Conservation (phyloP, 1,139 yeast genomes). For the Scheffersomyces quercinus region DNA sequence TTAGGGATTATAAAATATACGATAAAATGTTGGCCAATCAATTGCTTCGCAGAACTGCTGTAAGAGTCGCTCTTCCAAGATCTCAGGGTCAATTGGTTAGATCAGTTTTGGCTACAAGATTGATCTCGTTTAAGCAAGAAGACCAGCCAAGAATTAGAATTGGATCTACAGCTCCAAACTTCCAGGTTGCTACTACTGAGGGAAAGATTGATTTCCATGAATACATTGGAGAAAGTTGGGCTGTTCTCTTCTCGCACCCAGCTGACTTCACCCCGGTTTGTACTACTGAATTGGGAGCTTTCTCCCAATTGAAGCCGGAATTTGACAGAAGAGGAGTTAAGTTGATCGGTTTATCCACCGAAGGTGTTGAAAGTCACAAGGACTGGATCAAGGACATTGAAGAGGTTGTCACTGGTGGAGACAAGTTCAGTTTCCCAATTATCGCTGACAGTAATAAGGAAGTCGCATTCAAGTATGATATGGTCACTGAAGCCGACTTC, state of each 20-base stretch:
- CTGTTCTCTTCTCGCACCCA: constrained; percentile 84
- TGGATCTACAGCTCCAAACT: constrained; percentile 81
- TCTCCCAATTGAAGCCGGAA: constrained; percentile 81
- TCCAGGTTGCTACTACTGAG: constrained; percentile 68
- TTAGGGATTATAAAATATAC: not conserved
- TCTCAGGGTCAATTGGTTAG: constrained; percentile 3
- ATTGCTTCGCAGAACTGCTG: constrained; percentile 8
- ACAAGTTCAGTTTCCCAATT: constrained; percentile 68
- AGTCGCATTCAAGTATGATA: constrained; percentile 69
- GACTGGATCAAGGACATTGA: constrained; percentile 85
- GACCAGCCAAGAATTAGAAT: constrained; percentile 67
- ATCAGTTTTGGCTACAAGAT: constrained; percentile 20
- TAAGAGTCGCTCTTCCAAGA: constrained; percentile 6
- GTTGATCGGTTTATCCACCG: constrained; percentile 83
- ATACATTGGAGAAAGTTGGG: constrained; percentile 75
- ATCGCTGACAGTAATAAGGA: constrained; percentile 75
- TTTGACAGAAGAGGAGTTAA: constrained; percentile 78
- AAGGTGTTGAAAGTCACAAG: constrained; percentile 72
- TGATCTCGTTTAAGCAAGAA: constrained; percentile 53
- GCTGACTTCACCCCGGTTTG: constrained; percentile 95
- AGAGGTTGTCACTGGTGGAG: constrained; percentile 62
- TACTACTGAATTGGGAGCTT: constrained; percentile 92
- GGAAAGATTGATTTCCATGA: constrained; percentile 79
- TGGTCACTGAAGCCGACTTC: constrained; percentile 45
- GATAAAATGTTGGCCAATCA: constrained; percentile 13